Evolutionary conservation across 1,139 yeast genomes (phyloP).

Genomic region (Pneumocystis sp.): DNA sequence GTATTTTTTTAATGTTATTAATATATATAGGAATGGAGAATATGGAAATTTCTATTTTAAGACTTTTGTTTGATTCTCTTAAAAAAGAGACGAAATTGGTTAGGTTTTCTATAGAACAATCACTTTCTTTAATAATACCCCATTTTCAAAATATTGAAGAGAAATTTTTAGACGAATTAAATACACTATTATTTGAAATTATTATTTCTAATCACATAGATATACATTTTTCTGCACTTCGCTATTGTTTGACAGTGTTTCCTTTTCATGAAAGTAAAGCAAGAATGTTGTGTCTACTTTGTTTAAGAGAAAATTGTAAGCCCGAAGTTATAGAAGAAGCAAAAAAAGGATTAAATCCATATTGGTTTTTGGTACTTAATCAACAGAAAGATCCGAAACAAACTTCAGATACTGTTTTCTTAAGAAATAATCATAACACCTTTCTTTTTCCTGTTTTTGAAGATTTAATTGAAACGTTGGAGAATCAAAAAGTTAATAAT

Average conservation of each 20-base stretch:
- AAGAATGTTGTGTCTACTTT: slow-evolving; percentile 52
- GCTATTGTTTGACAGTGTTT: slow-evolving; percentile 49
- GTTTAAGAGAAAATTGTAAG: slow-evolving; percentile 40
- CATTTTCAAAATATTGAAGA: slow-evolving; percentile 33
- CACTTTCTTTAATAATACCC: slow-evolving; percentile 45
- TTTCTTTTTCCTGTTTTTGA: slow-evolving; percentile 12
- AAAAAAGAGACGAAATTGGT: slow-evolving; percentile 49
- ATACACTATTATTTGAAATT: neutral
- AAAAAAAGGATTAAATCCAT: slow-evolving; percentile 66
- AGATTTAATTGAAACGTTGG: slow-evolving; percentile 15
- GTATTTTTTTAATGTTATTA: slow-evolving; percentile 21
- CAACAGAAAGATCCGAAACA: neutral
- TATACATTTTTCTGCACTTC: slow-evolving; percentile 48
- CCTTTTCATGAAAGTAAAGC: slow-evolving; percentile 59
- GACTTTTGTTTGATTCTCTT: slow-evolving; percentile 60
- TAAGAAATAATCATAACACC: neutral
- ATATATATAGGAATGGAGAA: neutral
- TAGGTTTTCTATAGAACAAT: slow-evolving; percentile 57
- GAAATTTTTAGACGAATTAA: slow-evolving; percentile 30
- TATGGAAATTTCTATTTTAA: slow-evolving; percentile 38
- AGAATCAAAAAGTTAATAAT: neutral
- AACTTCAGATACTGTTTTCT: neutral
- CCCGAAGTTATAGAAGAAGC: slow-evolving; percentile 74
- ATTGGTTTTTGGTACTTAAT: slow-evolving; percentile 35
- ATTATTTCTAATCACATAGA: slow-evolving; percentile 18